A percentile compares a stretch with the other conserved stretches of the same genome.
Evolutionary conservation across 2,329 filamentous ascomycete genomes (phyloP).

Genomic region (Trichoderma oligosporum): DNA sequence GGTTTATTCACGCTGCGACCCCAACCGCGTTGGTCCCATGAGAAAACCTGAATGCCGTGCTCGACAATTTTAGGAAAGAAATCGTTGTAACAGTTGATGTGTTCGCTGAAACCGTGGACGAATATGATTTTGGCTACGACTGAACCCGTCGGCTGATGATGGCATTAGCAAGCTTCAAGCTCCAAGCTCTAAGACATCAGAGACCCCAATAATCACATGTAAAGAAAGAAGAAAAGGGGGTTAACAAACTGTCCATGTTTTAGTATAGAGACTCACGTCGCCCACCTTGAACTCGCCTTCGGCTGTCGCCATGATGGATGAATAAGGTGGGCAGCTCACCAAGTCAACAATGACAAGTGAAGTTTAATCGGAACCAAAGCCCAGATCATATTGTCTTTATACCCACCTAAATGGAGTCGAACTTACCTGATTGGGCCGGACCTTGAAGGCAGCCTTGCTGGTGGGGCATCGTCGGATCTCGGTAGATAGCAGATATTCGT

Average conservation of each 20-base stretch:
- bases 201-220: not conserved
- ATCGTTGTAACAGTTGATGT: slow-evolving; percentile 70
- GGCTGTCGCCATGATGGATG: slow-evolving; percentile 35
- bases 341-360: no score
- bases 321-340: not conserved
- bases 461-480: no score
- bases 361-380: no score
- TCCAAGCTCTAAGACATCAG: no score
- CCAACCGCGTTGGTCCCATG: slow-evolving; percentile 88
- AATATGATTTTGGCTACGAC: slow-evolving; percentile 71
- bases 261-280: slow-evolving; percentile 49
- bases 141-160: slow-evolving; percentile 48
- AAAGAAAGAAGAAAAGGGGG: not conserved
- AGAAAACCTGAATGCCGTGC: slow-evolving; percentile 69
- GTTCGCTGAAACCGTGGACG: slow-evolving; percentile 87
- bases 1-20: slow-evolving; percentile 64
- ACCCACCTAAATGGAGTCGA: no score
- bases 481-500: no score
- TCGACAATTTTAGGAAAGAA: slow-evolving; percentile 69
- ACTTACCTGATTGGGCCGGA: no score
- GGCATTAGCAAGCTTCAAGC: not conserved
- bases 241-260: slow-evolving; percentile 54
- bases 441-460: no score
- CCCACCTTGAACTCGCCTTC: slow-evolving; percentile 50
- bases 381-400: no score